Percentiles rank a stretch among this genome's conserved stretches.
Evolutionary conservation across 768 basidiomycete genomes (phyloP).

Genomic region (Lactarius sanguifluus): DNA sequence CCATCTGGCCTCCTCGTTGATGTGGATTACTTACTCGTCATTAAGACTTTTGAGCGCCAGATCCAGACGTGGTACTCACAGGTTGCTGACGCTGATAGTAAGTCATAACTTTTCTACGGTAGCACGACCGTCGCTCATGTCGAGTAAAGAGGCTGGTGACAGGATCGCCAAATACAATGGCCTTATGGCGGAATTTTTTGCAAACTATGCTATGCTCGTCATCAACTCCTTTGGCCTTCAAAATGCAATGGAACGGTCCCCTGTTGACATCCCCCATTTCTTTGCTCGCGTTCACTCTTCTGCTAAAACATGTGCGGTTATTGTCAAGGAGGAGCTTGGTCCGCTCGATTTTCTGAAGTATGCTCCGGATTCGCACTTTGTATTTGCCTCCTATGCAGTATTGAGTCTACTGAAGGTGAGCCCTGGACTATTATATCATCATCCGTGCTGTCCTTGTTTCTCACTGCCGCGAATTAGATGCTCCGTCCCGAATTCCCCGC

Average conservation of each 20-base stretch:
- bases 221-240: slow-evolving; percentile 96
- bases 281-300: slow-evolving; percentile 75
- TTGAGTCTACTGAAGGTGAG: slow-evolving; percentile 87
- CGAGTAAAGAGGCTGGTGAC: slow-evolving; percentile 13
- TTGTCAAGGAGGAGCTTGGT: slow-evolving; percentile 78
- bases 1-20: slow-evolving; percentile 81
- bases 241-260: slow-evolving; percentile 81
- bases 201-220: slow-evolving; percentile 82
- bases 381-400: slow-evolving; percentile 90
- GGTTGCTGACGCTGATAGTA: slow-evolving; percentile 37
- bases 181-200: slow-evolving; percentile 69
- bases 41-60: slow-evolving; percentile 83
- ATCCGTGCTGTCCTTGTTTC: not conserved
- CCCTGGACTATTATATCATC: slow-evolving; percentile 17
- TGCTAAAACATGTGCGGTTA: slow-evolving; percentile 64
- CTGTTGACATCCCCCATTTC: slow-evolving; percentile 78
- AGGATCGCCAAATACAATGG: slow-evolving; percentile 44
- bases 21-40: slow-evolving; percentile 81
- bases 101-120: not conserved
- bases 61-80: slow-evolving; percentile 62
- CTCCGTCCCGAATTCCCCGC: slow-evolving; percentile 81
- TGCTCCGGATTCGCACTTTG: slow-evolving; percentile 88
- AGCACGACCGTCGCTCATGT: not conserved
- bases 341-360: slow-evolving; percentile 77
- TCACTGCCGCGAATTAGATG: slow-evolving; percentile 46